These are phyloP conservation scores for Pseudognaphalium luteoalbum DNA, from an alignment of 129 eudicot genomes.

Conservation along the genomic window DNA sequence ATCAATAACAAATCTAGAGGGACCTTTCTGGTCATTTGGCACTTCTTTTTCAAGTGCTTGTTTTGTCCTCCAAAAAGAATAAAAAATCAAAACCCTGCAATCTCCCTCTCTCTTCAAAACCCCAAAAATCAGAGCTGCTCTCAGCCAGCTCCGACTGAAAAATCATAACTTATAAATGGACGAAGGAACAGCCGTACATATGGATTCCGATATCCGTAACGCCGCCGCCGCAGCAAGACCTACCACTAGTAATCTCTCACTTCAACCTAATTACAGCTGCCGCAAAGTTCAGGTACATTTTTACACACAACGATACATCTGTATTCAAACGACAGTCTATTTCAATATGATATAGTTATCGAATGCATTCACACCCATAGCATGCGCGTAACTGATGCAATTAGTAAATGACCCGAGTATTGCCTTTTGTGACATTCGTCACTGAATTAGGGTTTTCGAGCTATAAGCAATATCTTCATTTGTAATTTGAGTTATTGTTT, in stretches of 20 bases:
- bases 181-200: slow-evolving; percentile 27
- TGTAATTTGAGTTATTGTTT: not conserved
- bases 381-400: slow-evolving; percentile 1
- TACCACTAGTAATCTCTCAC: slow-evolving; percentile 21
- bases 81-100: slow-evolving; percentile 34
- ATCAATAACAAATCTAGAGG: slow-evolving; percentile 20
- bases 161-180: slow-evolving; percentile 25
- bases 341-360: not conserved
- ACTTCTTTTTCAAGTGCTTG: slow-evolving; percentile 18
- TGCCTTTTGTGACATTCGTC: slow-evolving; percentile 14
- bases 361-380: not conserved
- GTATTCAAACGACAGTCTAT: not conserved
- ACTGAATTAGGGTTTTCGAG: slow-evolving; percentile 32
- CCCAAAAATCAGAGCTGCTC: slow-evolving; percentile 26
- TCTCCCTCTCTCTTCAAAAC: slow-evolving; percentile 34
- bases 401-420: not conserved
- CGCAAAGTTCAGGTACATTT: slow-evolving; percentile 35
- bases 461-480: not conserved
- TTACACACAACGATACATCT: slow-evolving; percentile 13
- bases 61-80: slow-evolving; percentile 4
- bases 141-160: slow-evolving; percentile 31
- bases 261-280: slow-evolving; percentile 41
- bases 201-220: slow-evolving; percentile 33
- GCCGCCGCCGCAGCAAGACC: slow-evolving; percentile 5
- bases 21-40: not conserved